phyloP scores from a whole-genome alignment of 164 flowering plant species.

The Platanus orientalis region DNA sequence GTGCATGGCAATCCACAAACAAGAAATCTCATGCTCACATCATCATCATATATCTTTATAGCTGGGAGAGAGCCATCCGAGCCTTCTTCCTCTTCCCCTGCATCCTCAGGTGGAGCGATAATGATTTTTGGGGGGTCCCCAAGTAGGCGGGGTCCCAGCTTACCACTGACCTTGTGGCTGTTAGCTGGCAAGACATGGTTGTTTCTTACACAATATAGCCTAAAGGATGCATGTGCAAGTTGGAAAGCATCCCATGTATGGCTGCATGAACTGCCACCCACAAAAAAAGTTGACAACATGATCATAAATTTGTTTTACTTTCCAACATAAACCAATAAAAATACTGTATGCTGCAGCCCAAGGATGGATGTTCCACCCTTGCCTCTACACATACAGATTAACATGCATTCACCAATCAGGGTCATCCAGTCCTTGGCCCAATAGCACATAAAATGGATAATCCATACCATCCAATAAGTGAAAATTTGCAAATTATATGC shows the following conservation, averaged over 20 bases:
- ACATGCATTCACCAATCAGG: neutral
- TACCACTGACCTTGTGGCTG: constrained; percentile 34
- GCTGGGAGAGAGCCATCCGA: constrained; percentile 54
- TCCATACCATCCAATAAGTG: neutral
- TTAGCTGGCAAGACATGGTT: constrained; percentile 34
- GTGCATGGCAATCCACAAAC: constrained; percentile 71
- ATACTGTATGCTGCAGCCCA: neutral
- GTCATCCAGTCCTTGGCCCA: neutral
- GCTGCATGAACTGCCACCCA: constrained; percentile 60
- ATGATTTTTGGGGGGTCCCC: constrained; percentile 78
- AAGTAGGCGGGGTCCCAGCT: constrained; percentile 63
- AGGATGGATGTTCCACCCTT: neutral
- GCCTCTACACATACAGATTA: neutral
- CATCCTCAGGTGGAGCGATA: constrained; percentile 45
- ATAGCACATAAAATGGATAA: neutral
- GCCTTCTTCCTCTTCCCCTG: constrained; percentile 59
- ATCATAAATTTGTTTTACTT: neutral
- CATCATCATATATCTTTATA: constrained; percentile 86
- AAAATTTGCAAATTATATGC: neutral
- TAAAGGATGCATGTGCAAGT: constrained; percentile 85
- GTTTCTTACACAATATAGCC: constrained; percentile 67
- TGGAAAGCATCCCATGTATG: constrained; percentile 98
- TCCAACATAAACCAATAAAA: neutral
- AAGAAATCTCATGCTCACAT: constrained; percentile 78
- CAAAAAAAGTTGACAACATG: neutral